Base-by-base conservation (phyloP, 1,284 basidiomycete genomes). In the Cryptococcus maquisensis region DNA sequence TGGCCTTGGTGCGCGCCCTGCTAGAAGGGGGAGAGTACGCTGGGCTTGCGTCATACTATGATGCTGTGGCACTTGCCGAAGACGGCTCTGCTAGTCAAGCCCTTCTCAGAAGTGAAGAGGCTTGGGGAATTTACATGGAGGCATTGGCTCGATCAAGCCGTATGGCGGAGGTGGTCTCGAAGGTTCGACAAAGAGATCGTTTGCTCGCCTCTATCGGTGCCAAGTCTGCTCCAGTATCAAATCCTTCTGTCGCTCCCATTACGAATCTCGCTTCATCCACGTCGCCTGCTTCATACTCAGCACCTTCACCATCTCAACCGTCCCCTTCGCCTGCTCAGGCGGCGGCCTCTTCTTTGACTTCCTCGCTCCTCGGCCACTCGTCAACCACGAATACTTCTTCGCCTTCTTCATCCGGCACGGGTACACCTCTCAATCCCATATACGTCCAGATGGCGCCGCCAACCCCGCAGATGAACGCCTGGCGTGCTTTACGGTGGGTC, bases 371-470 rank as follows among this genome's bases (percentile, higher is more conserved):
- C 51, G 26, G 42, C 44, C 6, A 39, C 55, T 47, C 52, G 49
- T 51, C n/a, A 26, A 23, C 47, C n/a, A 21, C 43, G 12, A 16
- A 21, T 24, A 44, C 43, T 16, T 44, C 24, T 23, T 23, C 18
- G 24, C 16, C 20, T 44, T 16, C 18, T 23, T 32, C 28, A 28
- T 45, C 65, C 16, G 51, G 52, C 35, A 52, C 68, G 20, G 73
- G 73, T 3, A 67, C 73, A 2, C 64, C 71, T 9, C 61, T 75
- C 18, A 67, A 69, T 20, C 73, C 73, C 2, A 63, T 75, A 51
- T 67, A 72, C 52, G 73, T 75, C 20, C 71, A 73, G 56, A 61
- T 75, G 47, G 72, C 73, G 5, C 69, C 71, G 12, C 49, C 65
- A 3, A 57, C 73, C 10, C 62, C 73, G 1, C 56, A 65, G 46